Evolutionary conservation across 768 basidiomycete species (phyloP), one percentile per base, ranked within the genome.

Genomic region (Flagelloscypha sp.): DNA sequence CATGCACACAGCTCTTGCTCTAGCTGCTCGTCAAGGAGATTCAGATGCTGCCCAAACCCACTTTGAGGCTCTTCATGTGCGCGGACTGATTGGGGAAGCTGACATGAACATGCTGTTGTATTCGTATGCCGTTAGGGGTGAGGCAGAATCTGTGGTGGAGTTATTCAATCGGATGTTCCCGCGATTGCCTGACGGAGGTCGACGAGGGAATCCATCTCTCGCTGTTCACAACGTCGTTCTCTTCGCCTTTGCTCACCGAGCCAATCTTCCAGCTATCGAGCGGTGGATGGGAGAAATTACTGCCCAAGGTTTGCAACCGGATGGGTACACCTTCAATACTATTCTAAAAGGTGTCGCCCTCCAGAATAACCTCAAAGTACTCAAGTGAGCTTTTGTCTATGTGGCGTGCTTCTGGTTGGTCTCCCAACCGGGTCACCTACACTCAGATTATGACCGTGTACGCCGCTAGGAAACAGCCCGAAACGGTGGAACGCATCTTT

Each of bases 361-460:
- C 24, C 61, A 62, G 9, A 74, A 72, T 11, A 77, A 83, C 40
- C 43, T 78, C n/a, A 56, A 65, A 9, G 58, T 70, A 11, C 65
- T 80, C 32, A 53, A 63, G 11, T 44, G 53, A 7, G 52, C 79
- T 5, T 59, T 86, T 38, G 53, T 70, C 23, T 68, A 78, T 52
- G 84, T 93, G n/a, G 84, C 68, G 69, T 30, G 45, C 51, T 3
- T 58, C 62, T 3, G 64, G 68, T 2, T 36, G 77, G 13, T 36
- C 47, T 24, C 76, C 78, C 6, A 67, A 71, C 31, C 48, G 43
- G 5, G 58, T 68, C 24, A 61, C 75, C 7, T 92, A 84, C 52
- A 84, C 80, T 7, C 70, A 66, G 6, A 59, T 88, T 38, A 70
- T 92, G 44, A 57, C 68, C n/a, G 62, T 78, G 40, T 72, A 87